phyloP scores from a whole-genome alignment of 2,329 filamentous ascomycete species.

The Keithomyces neogunnii region DNA sequence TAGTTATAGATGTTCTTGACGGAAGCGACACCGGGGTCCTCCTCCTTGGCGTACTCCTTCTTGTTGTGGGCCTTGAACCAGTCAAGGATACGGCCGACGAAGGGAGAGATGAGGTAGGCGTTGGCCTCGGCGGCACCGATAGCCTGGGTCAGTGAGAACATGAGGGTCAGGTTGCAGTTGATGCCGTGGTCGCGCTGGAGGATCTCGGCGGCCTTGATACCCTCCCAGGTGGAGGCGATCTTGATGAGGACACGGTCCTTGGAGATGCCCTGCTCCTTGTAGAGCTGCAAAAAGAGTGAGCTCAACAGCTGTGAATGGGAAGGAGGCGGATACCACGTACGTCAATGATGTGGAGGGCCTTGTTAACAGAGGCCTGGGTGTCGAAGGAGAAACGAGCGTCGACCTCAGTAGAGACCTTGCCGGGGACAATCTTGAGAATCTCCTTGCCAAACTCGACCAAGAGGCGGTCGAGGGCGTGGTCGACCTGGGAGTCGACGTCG shows the following conservation, averaged over 20 bases:
- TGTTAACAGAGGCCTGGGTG: slow-evolving; percentile 82
- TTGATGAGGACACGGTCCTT: slow-evolving; percentile 98
- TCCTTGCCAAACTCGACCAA: slow-evolving; percentile 97
- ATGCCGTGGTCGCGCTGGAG: slow-evolving; percentile 92
- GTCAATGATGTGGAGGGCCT: slow-evolving; percentile 95
- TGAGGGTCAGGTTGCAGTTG: slow-evolving; percentile 98
- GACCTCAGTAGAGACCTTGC: slow-evolving; percentile 98
- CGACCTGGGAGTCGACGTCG: slow-evolving; percentile 72
- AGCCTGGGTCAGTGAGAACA: slow-evolving; percentile 94
- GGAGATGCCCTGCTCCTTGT: slow-evolving; percentile 82
- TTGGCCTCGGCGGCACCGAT: slow-evolving; percentile 92
- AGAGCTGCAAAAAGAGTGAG: slow-evolving; percentile 53
- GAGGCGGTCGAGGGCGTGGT: slow-evolving; percentile 83
- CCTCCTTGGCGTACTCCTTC: slow-evolving; percentile 82
- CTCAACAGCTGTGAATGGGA: neutral
- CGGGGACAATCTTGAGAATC: slow-evolving; percentile 93
- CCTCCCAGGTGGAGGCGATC: slow-evolving; percentile 98
- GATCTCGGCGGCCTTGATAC: slow-evolving; percentile 96
- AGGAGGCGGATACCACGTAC: slow-evolving; percentile 39
- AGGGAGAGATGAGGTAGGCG: slow-evolving; percentile 97
- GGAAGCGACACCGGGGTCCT: slow-evolving; percentile 93
- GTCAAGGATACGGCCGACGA: slow-evolving; percentile 97
- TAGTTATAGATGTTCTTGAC: slow-evolving; percentile 97
- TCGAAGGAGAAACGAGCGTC: slow-evolving; percentile 95
- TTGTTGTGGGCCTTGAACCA: slow-evolving; percentile 97